phyloP scores from a whole-genome alignment of 495 filamentous ascomycete species.

The Hypoxylon fragiforme region DNA sequence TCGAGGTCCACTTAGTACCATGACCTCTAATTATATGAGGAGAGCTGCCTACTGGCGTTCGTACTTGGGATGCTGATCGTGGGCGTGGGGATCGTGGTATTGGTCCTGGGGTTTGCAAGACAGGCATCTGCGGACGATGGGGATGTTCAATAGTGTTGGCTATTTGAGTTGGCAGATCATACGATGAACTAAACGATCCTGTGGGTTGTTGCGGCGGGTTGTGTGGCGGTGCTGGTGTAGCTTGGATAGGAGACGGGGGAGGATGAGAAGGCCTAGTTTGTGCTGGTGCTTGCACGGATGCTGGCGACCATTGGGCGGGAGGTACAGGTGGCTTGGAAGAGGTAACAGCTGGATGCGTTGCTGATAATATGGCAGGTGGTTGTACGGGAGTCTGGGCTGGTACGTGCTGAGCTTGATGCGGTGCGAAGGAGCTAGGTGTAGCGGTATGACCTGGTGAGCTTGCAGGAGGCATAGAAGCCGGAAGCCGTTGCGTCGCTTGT shows the following conservation, averaged over 20 bases:
- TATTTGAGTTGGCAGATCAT: slow-evolving; percentile 43
- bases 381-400: slow-evolving; percentile 33
- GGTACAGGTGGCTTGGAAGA: slow-evolving; percentile 29
- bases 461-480: slow-evolving; percentile 27
- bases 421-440: slow-evolving; percentile 17
- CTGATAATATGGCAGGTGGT: slow-evolving; percentile 33
- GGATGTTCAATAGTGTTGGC: slow-evolving; percentile 26
- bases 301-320: slow-evolving; percentile 26
- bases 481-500: slow-evolving; percentile 27
- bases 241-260: slow-evolving; percentile 31
- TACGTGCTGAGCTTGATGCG: slow-evolving; percentile 24
- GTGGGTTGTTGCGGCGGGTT: slow-evolving; percentile 35
- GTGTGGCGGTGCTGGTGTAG: slow-evolving; percentile 37
- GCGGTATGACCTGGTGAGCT: slow-evolving; percentile 25
- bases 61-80: slow-evolving; percentile 18
- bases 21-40: slow-evolving; percentile 41
- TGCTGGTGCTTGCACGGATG: slow-evolving; percentile 15
- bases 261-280: slow-evolving; percentile 21
- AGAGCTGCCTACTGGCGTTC: slow-evolving; percentile 23
- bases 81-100: slow-evolving; percentile 20
- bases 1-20: slow-evolving; percentile 54
- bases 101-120: slow-evolving; percentile 29
- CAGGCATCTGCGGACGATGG: slow-evolving; percentile 28
- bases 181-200: slow-evolving; percentile 44
- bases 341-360: slow-evolving; percentile 21